Percentiles rank a stretch among this genome's conserved stretches.
These are phyloP conservation scores for Colletotrichum somersetense DNA, from an alignment of 2,329 filamentous ascomycete genomes.

Conservation along the genomic window DNA sequence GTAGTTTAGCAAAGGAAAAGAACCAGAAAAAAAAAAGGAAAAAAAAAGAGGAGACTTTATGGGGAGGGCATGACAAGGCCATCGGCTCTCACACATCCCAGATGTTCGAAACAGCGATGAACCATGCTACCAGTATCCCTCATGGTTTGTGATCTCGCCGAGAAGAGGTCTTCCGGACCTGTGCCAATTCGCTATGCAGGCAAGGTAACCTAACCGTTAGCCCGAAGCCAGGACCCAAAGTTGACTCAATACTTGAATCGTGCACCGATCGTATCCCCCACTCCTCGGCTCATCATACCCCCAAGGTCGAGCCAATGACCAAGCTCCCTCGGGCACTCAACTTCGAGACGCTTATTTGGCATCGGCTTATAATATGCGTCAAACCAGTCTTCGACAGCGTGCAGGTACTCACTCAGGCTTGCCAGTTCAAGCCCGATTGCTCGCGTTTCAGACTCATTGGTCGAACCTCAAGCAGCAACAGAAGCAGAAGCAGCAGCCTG, in stretches of 20 bases:
- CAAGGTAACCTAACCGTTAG: constrained; percentile 30
- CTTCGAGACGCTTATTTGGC: constrained; percentile 29
- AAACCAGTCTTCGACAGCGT: neutral
- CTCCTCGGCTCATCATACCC: constrained; percentile 24
- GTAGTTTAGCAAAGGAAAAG: no score
- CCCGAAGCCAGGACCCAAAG: constrained; percentile 25
- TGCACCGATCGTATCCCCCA: constrained; percentile 38
- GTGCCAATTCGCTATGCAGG: constrained; percentile 25
- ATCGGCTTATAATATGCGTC: constrained; percentile 15
- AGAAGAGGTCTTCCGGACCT: constrained; percentile 23
- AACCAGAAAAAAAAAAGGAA: neutral
- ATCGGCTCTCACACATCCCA: constrained; percentile 22
- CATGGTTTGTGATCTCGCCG: constrained; percentile 9
- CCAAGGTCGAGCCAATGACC: constrained; percentile 18
- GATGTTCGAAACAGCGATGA: constrained; percentile 37
- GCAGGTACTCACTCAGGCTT: neutral
- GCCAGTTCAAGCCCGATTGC: constrained; percentile 11
- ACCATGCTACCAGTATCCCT: constrained; percentile 27
- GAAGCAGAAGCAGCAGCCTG: neutral
- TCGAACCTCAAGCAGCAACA: constrained; percentile 2
- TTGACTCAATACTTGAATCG: constrained; percentile 38
- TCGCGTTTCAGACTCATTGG: constrained; percentile 20
- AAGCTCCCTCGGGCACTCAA: constrained; percentile 19
- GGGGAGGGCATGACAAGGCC: constrained; percentile 32
- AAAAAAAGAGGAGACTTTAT: constrained; percentile 32